Evolutionary conservation across 345 rosid species (phyloP).

Genomic region (Arabis alpina): DNA sequence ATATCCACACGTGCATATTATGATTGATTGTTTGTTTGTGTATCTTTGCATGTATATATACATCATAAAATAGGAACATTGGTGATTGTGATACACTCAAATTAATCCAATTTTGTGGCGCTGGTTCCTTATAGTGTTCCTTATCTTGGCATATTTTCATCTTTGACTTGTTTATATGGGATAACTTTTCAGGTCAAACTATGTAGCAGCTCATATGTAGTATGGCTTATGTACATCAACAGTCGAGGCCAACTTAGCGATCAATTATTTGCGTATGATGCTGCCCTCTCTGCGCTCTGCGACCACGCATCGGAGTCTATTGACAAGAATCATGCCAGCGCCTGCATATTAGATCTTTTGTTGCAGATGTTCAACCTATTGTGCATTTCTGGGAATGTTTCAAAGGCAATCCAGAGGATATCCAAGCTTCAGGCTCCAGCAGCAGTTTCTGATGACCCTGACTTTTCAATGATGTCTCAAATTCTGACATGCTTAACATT

Average conservation of each 20-base stretch:
- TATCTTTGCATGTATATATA: neutral
- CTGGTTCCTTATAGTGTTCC: neutral
- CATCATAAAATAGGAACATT: neutral
- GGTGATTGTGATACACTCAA: neutral
- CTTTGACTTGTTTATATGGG: too few relatives aligned
- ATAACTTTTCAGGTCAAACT: slow-evolving; percentile 68
- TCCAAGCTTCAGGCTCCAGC: slow-evolving; percentile 48
- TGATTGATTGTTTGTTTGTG: slow-evolving; percentile 19
- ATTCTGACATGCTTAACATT: slow-evolving; percentile 80
- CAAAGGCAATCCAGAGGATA: slow-evolving; percentile 65
- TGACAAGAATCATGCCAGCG: slow-evolving; percentile 57
- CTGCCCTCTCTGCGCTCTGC: slow-evolving; percentile 71
- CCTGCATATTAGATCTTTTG: slow-evolving; percentile 83
- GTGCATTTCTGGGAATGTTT: slow-evolving; percentile 74
- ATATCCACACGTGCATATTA: slow-evolving; percentile 21
- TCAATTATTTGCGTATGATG: slow-evolving; percentile 70
- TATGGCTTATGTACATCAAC: slow-evolving; percentile 92
- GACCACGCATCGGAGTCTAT: slow-evolving; percentile 48
- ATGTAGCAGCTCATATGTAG: slow-evolving; percentile 69
- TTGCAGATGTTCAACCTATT: slow-evolving; percentile 88
- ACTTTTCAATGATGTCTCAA: slow-evolving; percentile 67
- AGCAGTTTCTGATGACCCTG: slow-evolving; percentile 63
- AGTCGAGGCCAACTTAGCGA: slow-evolving; percentile 70
- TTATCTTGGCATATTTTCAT: too few relatives aligned
- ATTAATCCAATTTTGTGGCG: slow-evolving; percentile 3